Percentiles rank a stretch among this genome's conserved stretches.
phyloP scores from a whole-genome alignment of 345 rosid genomes.

The Excoecaria cochinchinensis region DNA sequence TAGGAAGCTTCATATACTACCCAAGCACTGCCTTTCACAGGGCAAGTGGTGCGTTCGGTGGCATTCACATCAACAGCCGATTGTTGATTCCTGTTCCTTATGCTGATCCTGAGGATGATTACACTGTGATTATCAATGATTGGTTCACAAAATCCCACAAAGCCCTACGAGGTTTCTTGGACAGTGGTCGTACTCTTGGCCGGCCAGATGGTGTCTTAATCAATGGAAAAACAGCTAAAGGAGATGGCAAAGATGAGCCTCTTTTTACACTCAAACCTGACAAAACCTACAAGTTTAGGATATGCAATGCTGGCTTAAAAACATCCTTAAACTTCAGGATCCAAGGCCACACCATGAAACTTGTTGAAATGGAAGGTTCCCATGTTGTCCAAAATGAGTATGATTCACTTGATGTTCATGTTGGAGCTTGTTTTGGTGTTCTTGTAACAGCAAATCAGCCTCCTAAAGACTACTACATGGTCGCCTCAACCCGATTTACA shows the following conservation, averaged over 20 bases:
- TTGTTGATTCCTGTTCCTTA: slow-evolving; percentile 1
- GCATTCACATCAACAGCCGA: neutral
- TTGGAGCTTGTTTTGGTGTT: neutral
- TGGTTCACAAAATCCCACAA: slow-evolving; percentile 4
- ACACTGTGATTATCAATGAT: slow-evolving; percentile 1
- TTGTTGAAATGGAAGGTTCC: slow-evolving; percentile 6
- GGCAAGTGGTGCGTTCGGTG: slow-evolving; percentile 1
- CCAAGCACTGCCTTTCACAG: slow-evolving; percentile 2
- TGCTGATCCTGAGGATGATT: slow-evolving; percentile 8
- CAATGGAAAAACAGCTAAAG: slow-evolving; percentile 1
- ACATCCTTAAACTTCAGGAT: slow-evolving; percentile 1
- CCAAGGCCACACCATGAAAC: slow-evolving; percentile 3
- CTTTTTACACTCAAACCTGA: neutral
- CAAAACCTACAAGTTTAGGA: slow-evolving; percentile 1
- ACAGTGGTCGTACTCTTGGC: neutral
- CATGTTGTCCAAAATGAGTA: neutral
- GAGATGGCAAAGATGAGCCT: slow-evolving; percentile 1
- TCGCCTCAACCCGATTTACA: slow-evolving; percentile 4
- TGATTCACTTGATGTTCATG: slow-evolving; percentile 2
- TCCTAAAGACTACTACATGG: slow-evolving; percentile 3
- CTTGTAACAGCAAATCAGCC: slow-evolving; percentile 1
- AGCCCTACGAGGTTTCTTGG: neutral
- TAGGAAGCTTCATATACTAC: neutral
- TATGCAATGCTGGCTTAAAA: neutral
- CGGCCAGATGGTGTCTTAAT: slow-evolving; percentile 6